These are phyloP conservation scores for Komagataella ulmi DNA, from an alignment of 805 yeast species.

Conservation along the genomic window DNA sequence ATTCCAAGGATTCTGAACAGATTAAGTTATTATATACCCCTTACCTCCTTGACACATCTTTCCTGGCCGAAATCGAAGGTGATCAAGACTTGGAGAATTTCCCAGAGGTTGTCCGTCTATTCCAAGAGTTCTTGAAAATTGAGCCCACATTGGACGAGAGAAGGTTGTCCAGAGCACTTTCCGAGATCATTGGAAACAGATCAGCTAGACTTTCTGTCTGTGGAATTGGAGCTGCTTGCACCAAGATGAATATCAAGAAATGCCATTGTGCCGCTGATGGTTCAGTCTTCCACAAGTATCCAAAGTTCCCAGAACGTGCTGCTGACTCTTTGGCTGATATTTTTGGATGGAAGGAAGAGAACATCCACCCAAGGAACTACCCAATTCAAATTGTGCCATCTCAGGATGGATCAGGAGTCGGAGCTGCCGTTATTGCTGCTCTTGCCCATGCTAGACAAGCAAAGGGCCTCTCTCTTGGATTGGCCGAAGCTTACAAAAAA, in stretches of 20 bases:
- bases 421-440: conserved; percentile 97
- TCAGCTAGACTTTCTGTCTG: conserved; percentile 90
- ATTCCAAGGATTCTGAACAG: conserved; percentile 32
- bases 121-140: conserved; percentile 45
- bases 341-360: conserved; percentile 59
- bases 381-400: conserved; percentile 85
- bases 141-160: conserved; percentile 72
- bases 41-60: conserved; percentile 79
- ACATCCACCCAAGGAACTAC: conserved; percentile 31
- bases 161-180: conserved; percentile 64
- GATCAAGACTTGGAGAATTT: conserved; percentile 89
- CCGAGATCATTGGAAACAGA: conserved; percentile 86
- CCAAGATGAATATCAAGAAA: conserved; percentile 68
- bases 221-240: conserved; percentile 93
- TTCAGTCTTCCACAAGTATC: conserved; percentile 88
- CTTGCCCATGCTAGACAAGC: conserved; percentile 70
- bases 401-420: conserved; percentile 97
- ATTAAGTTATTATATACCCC: conserved; percentile 46
- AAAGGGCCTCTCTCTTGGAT: conserved; percentile 58
- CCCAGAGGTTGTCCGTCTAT: conserved; percentile 59
- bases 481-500: conserved; percentile 6
- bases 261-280: conserved; percentile 97
- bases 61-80: conserved; percentile 76
- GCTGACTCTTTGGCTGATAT: conserved; percentile 87
- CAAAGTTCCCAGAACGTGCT: conserved; percentile 87